Base-by-base conservation (phyloP, 768 basidiomycete species). In the Phanerodontia chrysosporium region DNA sequence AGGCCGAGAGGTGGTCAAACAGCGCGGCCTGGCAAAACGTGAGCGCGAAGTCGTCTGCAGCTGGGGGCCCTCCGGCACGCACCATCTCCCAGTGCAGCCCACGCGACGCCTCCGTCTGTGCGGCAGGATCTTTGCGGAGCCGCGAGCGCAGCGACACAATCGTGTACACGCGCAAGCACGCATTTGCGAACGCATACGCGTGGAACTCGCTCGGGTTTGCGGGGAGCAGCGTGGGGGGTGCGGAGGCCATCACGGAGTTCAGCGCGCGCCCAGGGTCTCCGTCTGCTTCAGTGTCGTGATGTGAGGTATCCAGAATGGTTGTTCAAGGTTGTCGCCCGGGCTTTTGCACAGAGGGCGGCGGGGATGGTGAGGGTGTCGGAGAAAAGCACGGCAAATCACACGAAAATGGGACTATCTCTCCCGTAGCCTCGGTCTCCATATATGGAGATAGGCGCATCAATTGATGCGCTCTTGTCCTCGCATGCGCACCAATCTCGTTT, bases 21-120 rank as follows among this genome's bases (percentile, higher is more conserved):
- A 53, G 22, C 21, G 52, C 52, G 18, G 52, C 52, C 52, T 53
- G 29, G 16, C 10, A 18, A 6, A 13, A 13, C 21, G 16, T 51
- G 12, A 51, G 35, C 35, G 13, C 4, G 36, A 35, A 35, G 35
- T 18, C 9, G 35, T n/a, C n/a, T n/a, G 25, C 12, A 45, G 16
- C 22, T 7, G 45, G 8, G 45, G 9, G 48, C 48, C 5, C 14
- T 1, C 2, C 16, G 10, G 24, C 14, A 21, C 52, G 52, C 35
- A 53, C 52, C 52, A 53, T 53, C 42, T 53, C 52, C 51, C 52
- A 53, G 35, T 53, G 52, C 21, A 53, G 35, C 10, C 52, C 52
- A 12, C 52, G 52, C 36, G 52, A 53, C 7, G 52, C 52, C 52
- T 53, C 52, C 22, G 52, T 53, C 52, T 42, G 52, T 4, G 35